Percentiles rank a stretch among this genome's conserved stretches.
phyloP scores from a whole-genome alignment of 257 asterid genomes.

The Penstemon newberryi region DNA sequence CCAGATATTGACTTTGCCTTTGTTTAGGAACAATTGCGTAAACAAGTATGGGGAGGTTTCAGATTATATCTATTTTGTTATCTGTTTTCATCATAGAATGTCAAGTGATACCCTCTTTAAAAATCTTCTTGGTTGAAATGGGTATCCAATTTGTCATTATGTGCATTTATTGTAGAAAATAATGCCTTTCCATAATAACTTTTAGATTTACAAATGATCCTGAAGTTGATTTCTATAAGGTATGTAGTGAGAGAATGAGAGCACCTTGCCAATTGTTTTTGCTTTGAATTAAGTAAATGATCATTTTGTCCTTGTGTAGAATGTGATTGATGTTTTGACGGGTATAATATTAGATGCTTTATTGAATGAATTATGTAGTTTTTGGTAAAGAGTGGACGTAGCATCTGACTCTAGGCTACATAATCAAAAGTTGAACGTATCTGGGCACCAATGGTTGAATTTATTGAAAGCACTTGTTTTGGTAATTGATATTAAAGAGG shows the following conservation, averaged over 20 bases:
- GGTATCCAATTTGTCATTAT: slow-evolving; percentile 11
- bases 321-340: too few relatives aligned
- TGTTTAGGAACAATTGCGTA: not conserved
- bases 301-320: not conserved
- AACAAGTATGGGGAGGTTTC: slow-evolving; percentile 17
- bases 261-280: slow-evolving; percentile 11
- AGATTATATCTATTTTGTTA: not conserved
- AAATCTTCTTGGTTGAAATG: not conserved
- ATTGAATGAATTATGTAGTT: slow-evolving; percentile 13
- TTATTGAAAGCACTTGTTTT: slow-evolving; percentile 6
- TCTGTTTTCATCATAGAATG: not conserved
- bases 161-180: slow-evolving; percentile 13
- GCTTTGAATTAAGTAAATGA: slow-evolving; percentile 4
- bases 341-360: too few relatives aligned
- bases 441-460: slow-evolving; percentile 1
- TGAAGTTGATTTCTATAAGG: slow-evolving; percentile 2
- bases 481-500: slow-evolving; percentile 9
- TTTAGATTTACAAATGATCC: not conserved
- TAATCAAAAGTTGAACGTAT: not conserved
- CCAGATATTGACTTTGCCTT: not conserved
- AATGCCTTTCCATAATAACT: not conserved
- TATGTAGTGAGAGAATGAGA: slow-evolving; percentile 7
- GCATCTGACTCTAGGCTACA: not conserved
- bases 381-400: not conserved
- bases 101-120: slow-evolving; percentile 10